These are phyloP conservation scores for Pleurotus cornucopiae DNA, from an alignment of 768 basidiomycete genomes.

Conservation along the genomic window DNA sequence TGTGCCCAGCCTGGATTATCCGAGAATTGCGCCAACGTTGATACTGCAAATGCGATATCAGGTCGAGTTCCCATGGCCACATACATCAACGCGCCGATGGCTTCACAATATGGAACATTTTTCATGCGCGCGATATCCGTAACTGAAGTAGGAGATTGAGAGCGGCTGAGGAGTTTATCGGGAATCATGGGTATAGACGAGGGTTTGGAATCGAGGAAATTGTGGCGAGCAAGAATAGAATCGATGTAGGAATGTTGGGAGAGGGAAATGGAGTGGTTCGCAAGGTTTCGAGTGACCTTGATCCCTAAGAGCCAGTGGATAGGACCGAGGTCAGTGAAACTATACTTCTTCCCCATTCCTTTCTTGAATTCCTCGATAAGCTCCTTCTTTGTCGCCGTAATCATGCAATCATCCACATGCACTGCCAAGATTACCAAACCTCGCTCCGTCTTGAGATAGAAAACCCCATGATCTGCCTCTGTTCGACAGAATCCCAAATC, in stretches of 20 bases:
- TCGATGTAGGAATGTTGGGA: slow-evolving; percentile 29
- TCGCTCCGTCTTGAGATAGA: slow-evolving; percentile 13
- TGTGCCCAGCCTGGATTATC: slow-evolving; percentile 27
- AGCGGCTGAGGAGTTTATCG: neutral
- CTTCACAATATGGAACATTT: slow-evolving; percentile 20
- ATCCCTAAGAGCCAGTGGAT: slow-evolving; percentile 25
- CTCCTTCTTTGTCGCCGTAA: slow-evolving; percentile 11
- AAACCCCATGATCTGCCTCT: slow-evolving; percentile 21
- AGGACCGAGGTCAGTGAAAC: slow-evolving; percentile 16
- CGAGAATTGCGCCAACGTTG: slow-evolving; percentile 25
- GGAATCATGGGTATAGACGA: slow-evolving; percentile 13
- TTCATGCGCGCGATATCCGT: slow-evolving; percentile 12
- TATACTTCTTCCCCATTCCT: slow-evolving; percentile 10
- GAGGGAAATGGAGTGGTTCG: slow-evolving; percentile 20
- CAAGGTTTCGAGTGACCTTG: slow-evolving; percentile 20
- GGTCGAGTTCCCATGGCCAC: slow-evolving; percentile 22
- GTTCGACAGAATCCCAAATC: slow-evolving; percentile 15
- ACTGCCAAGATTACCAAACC: slow-evolving; percentile 18
- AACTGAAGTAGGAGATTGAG: slow-evolving; percentile 9
- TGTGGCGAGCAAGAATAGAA: slow-evolving; percentile 14
- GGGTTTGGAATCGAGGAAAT: slow-evolving; percentile 18
- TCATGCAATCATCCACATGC: slow-evolving; percentile 23
- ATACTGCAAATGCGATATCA: slow-evolving; percentile 27
- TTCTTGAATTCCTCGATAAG: slow-evolving; percentile 13
- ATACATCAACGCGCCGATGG: slow-evolving; percentile 24